A percentile compares a stretch with the other conserved stretches of the same genome.
phyloP scores from a whole-genome alignment of 345 rosid genomes.

The Cardamine resedifolia region DNA sequence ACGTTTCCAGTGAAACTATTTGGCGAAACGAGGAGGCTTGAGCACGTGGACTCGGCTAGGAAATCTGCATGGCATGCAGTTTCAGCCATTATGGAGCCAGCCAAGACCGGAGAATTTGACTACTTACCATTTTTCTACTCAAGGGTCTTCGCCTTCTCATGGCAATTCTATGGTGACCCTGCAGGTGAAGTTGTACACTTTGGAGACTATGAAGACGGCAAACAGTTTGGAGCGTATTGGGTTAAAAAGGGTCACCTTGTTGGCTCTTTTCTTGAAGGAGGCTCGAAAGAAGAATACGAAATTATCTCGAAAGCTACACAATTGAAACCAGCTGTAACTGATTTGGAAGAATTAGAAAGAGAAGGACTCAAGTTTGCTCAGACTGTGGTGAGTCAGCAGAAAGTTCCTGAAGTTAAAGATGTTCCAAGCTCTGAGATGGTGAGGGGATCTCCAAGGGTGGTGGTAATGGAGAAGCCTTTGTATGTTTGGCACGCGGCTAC shows the following conservation, averaged over 20 bases:
- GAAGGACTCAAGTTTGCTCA: conserved; percentile 69
- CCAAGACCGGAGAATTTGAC: conserved; percentile 65
- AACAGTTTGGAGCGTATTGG: conserved; percentile 87
- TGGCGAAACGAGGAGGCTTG: conserved; percentile 85
- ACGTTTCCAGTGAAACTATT: conserved; percentile 79
- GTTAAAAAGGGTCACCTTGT: conserved; percentile 72
- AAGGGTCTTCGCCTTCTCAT: conserved; percentile 75
- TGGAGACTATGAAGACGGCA: conserved; percentile 70
- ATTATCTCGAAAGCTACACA: conserved; percentile 72
- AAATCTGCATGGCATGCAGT: conserved; percentile 83
- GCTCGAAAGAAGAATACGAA: conserved; percentile 86
- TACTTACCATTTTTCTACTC: conserved; percentile 96
- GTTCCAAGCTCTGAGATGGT: conserved; percentile 22
- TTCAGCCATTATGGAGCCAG: conserved; percentile 73
- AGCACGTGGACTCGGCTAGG: conserved; percentile 91
- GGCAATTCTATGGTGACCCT: conserved; percentile 96
- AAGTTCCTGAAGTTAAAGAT: conserved; percentile 33
- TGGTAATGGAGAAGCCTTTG: conserved; percentile 52
- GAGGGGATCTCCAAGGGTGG: conserved; percentile 37
- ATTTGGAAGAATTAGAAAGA: conserved; percentile 55
- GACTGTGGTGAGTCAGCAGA: conserved; percentile 45
- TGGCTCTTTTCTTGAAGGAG: conserved; percentile 96
- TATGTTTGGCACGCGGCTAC: conserved; percentile 69
- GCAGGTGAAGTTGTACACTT: conserved; percentile 81
- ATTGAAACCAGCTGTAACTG: conserved; percentile 57